phyloP scores from a whole-genome alignment of 345 rosid genomes.

The Aegle marmelos region DNA sequence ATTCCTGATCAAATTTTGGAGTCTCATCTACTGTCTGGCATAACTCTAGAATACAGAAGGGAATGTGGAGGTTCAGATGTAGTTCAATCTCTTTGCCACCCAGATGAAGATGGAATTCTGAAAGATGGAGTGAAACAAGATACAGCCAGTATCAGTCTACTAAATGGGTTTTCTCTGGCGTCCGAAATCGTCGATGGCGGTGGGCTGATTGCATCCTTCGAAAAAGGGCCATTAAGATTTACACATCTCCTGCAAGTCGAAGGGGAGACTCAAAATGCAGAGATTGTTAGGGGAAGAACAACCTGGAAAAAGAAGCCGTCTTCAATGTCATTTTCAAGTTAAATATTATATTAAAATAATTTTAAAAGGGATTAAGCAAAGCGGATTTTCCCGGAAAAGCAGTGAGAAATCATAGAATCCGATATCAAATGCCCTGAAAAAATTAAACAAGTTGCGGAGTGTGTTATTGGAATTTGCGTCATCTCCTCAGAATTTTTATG shows the following conservation, averaged over 20 bases:
- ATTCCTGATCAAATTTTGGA: conserved; percentile 53
- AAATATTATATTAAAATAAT: not conserved
- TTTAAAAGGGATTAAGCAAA: not conserved
- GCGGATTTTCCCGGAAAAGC: conserved; percentile 1
- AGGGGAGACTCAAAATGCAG: conserved; percentile 33
- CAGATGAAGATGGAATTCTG: conserved; percentile 43
- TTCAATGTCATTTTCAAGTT: conserved; percentile 20
- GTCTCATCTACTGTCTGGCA: conserved; percentile 40
- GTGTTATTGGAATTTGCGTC: not conserved
- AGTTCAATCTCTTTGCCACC: conserved; percentile 59
- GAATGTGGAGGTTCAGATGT: conserved; percentile 57
- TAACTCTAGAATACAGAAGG: conserved; percentile 49
- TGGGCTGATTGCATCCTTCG: conserved; percentile 35
- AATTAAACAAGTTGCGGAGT: not conserved
- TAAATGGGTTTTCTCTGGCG: conserved; percentile 38
- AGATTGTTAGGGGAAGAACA: conserved; percentile 62
- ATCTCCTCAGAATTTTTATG: not conserved
- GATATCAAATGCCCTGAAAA: not conserved
- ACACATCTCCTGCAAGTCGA: conserved; percentile 53
- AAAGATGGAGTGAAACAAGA: conserved; percentile 15
- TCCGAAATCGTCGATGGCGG: conserved; percentile 43
- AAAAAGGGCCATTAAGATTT: conserved; percentile 29
- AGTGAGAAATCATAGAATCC: not conserved
- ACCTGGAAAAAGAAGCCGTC: conserved; percentile 45
- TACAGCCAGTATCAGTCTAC: conserved; percentile 8